Conservation (phyloP, 73 alveolate species). For the Paramecium tetraurelia region DNA sequence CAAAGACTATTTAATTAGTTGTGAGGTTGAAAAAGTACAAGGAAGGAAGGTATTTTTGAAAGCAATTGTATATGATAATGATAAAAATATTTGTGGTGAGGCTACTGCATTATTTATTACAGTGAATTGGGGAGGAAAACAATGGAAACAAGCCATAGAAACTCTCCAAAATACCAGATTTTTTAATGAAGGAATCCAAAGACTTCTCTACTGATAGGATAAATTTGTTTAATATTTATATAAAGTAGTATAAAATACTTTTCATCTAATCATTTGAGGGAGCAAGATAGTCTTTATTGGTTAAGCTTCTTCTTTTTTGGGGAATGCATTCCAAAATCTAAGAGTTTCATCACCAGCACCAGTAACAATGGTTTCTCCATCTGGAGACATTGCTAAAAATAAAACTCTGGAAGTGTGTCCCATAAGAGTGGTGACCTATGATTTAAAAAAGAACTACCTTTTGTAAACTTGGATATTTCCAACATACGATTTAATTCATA, state of each 20-base stretch:
- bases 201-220: background rate
- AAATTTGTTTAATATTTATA: background rate
- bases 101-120: constrained; percentile 45
- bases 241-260: background rate
- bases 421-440: constrained; percentile 75
- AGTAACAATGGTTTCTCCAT: constrained; percentile 93
- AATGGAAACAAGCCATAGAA: constrained; percentile 43
- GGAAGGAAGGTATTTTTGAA: constrained; percentile 56
- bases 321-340: constrained; percentile 92
- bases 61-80: constrained; percentile 22
- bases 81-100: background rate
- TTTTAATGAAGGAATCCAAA: background rate
- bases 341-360: constrained; percentile 99
- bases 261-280: background rate
- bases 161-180: background rate
- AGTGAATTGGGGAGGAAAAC: constrained; percentile 60
- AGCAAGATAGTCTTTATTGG: background rate
- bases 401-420: constrained; percentile 99
- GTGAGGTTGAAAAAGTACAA: constrained; percentile 29
- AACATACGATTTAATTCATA: constrained; percentile 85
- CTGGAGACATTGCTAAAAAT: constrained; percentile 96
- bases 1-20: constrained; percentile 46
- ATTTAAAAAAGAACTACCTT: constrained; percentile 35
- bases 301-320: constrained; percentile 18
- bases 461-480: constrained; percentile 92